Conservation (phyloP, 352 stramenopile species). For the Halophytophthora polymorphica region DNA sequence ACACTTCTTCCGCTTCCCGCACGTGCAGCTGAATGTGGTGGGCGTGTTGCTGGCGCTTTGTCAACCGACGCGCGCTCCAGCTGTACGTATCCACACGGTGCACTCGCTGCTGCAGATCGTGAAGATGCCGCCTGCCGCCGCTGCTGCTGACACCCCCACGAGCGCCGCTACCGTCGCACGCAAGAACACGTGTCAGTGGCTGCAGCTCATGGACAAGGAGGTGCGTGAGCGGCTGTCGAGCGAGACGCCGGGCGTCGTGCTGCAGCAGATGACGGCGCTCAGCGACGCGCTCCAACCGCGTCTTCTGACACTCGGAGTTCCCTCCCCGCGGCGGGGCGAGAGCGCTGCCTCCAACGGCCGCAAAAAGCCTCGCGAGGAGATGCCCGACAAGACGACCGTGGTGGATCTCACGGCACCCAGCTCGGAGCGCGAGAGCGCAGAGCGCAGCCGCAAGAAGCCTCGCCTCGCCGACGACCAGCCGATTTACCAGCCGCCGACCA, state of each 20-base stretch:
- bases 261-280: conserved; percentile 59
- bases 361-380: conserved; percentile 16
- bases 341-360: neutral
- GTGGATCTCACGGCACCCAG: neutral
- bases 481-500: conserved; percentile 4
- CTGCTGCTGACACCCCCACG: conserved; percentile 20
- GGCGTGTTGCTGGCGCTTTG: conserved; percentile 57
- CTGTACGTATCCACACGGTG: conserved; percentile 75
- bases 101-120: conserved; percentile 66
- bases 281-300: conserved; percentile 43
- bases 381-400: conserved; percentile 18
- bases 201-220: conserved; percentile 38
- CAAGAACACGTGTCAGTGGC: conserved; percentile 34
- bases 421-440: neutral
- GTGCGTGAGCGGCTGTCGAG: conserved; percentile 33
- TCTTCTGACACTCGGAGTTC: conserved; percentile 10
- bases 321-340: conserved; percentile 1
- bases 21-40: conserved; percentile 75
- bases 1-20: conserved; percentile 75
- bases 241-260: conserved; percentile 54
- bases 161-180: conserved; percentile 21
- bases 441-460: conserved; percentile 30
- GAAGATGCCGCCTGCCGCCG: conserved; percentile 32
- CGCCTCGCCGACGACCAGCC: conserved; percentile 18
- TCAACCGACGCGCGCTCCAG: conserved; percentile 31